A percentile compares a stretch with the other conserved stretches of the same genome.
Evolutionary conservation across 2,329 filamentous ascomycete genomes (phyloP).

Genomic region (Aspergillus persii): DNA sequence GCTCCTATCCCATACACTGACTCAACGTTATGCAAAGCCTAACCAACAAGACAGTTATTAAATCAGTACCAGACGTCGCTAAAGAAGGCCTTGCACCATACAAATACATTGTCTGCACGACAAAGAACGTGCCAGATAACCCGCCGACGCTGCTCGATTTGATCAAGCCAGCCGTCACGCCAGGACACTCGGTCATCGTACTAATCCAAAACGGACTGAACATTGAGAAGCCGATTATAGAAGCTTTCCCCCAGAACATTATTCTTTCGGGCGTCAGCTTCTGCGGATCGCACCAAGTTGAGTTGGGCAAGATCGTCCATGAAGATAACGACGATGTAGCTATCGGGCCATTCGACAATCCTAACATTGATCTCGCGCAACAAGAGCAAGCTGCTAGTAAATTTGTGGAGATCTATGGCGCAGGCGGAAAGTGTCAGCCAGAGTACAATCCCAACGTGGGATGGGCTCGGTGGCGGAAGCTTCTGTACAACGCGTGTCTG

Average conservation of each 20-base stretch:
- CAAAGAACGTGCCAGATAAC: constrained; percentile 59
- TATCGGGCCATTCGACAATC: constrained; percentile 50
- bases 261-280: constrained; percentile 54
- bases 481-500: constrained; percentile 51
- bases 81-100: constrained; percentile 30
- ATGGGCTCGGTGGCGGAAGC: constrained; percentile 30
- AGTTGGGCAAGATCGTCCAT: constrained; percentile 51
- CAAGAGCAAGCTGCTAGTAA: constrained; percentile 34
- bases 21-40: background rate
- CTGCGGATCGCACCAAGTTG: constrained; percentile 51
- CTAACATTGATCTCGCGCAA: constrained; percentile 3
- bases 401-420: constrained; percentile 50
- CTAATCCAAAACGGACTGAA: constrained; percentile 63
- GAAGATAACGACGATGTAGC: constrained; percentile 51
- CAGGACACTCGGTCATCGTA: constrained; percentile 52
- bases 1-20: background rate
- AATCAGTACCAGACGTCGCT: constrained; percentile 48
- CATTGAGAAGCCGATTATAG: constrained; percentile 56
- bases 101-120: constrained; percentile 57
- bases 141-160: constrained; percentile 50
- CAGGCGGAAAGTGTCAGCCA: constrained; percentile 45
- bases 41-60: constrained; percentile 39
- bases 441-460: constrained; percentile 34
- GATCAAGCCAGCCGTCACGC: constrained; percentile 53
- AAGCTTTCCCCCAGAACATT: constrained; percentile 51